Conservation (phyloP, 176 grass and related monocot genomes). For the Cymbopogon citratus region DNA sequence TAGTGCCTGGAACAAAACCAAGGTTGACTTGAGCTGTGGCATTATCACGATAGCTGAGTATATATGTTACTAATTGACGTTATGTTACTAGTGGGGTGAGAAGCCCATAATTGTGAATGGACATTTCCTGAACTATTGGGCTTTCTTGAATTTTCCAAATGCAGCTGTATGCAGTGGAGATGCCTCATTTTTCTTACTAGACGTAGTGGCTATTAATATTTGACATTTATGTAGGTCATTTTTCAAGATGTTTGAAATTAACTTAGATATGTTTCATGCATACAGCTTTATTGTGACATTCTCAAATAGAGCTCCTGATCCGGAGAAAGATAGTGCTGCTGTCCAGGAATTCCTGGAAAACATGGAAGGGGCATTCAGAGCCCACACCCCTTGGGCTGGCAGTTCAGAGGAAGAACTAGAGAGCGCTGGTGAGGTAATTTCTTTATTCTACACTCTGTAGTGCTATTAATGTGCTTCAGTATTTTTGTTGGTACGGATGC, state of each 20-base stretch:
- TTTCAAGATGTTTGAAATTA: not conserved
- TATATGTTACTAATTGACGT: not conserved
- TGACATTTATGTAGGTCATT: not conserved
- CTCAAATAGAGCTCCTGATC: constrained; percentile 84
- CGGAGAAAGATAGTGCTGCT: constrained; percentile 73
- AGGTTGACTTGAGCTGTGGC: not conserved
- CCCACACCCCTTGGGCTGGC: constrained; percentile 85
- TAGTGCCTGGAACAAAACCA: not conserved
- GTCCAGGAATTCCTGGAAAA: constrained; percentile 87
- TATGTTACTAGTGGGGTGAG: not conserved
- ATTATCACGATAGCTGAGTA: not conserved
- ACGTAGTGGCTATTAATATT: constrained; percentile 1
- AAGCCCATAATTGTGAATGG: not conserved
- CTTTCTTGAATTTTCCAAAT: not conserved
- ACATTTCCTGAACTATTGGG: not conserved
- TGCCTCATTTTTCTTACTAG: constrained; percentile 7
- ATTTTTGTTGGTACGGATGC: not conserved
- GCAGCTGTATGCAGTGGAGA: not conserved
- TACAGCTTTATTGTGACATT: constrained; percentile 92
- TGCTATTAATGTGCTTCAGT: not conserved
- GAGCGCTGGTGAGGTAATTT: constrained; percentile 90
- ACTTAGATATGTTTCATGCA: constrained; percentile 17
- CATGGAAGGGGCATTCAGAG: constrained; percentile 94
- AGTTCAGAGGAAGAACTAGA: constrained; percentile 98
- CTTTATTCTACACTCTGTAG: not conserved